Percentiles rank a stretch among this genome's conserved stretches.
These are phyloP conservation scores for Candida parachauliodes DNA, from an alignment of 805 yeast species.

Conservation along the genomic window DNA sequence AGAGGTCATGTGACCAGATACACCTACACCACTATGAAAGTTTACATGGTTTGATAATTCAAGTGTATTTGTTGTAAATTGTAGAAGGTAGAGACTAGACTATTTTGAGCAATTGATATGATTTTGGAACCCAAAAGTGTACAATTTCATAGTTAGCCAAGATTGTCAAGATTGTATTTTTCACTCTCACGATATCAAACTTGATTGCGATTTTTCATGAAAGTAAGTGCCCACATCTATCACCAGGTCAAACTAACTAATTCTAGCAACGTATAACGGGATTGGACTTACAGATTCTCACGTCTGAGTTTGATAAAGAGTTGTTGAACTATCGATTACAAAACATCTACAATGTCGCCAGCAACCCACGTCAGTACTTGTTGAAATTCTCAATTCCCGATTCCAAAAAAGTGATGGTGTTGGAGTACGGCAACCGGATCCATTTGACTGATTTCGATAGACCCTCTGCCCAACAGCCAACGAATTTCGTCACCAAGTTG, in stretches of 20 bases:
- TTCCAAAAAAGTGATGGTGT: slow-evolving; percentile 66
- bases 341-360: slow-evolving; percentile 78
- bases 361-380: slow-evolving; percentile 67
- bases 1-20: slow-evolving; percentile 1
- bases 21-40: too few relatives aligned
- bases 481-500: slow-evolving; percentile 79
- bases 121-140: too few relatives aligned
- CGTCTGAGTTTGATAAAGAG: slow-evolving; percentile 57
- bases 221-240: too few relatives aligned
- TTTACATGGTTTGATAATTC: too few relatives aligned
- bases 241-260: slow-evolving; percentile 1
- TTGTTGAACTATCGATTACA: slow-evolving; percentile 69
- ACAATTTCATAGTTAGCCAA: too few relatives aligned
- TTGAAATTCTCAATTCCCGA: slow-evolving; percentile 82
- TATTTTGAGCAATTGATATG: too few relatives aligned
- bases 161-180: neutral
- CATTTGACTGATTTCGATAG: slow-evolving; percentile 80
- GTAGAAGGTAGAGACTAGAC: too few relatives aligned
- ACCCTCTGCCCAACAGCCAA: slow-evolving; percentile 76
- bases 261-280: slow-evolving; percentile 82
- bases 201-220: slow-evolving; percentile 1
- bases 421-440: slow-evolving; percentile 83
- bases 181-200: neutral
- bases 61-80: too few relatives aligned
- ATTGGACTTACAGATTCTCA: slow-evolving; percentile 70